phyloP scores from a whole-genome alignment of 176 grass and related monocot genomes.

The Areca catechu region DNA sequence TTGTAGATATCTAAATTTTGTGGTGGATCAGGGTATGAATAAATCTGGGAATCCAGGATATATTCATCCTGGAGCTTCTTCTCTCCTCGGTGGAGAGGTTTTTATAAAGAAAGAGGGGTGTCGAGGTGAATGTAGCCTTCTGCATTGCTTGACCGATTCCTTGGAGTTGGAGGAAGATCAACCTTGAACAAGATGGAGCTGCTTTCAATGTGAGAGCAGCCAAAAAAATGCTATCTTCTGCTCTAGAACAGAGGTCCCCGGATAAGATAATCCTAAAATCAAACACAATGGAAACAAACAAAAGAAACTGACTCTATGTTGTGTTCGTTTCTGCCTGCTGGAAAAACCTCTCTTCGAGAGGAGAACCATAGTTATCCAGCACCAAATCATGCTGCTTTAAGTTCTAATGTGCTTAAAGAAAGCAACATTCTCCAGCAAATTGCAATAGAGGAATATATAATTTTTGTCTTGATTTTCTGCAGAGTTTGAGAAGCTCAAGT shows the following conservation, averaged over 20 bases:
- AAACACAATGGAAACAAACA: not conserved
- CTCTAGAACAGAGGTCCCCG: not conserved
- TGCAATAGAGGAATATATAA: too few relatives aligned
- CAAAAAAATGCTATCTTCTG: not conserved
- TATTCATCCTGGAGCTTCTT: slow-evolving; percentile 1
- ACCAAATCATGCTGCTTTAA: too few relatives aligned
- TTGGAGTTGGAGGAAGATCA: not conserved
- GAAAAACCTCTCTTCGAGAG: too few relatives aligned
- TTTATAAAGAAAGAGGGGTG: not conserved
- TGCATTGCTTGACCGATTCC: not conserved
- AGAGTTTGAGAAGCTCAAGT: too few relatives aligned
- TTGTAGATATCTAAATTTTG: not conserved
- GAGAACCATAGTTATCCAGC: too few relatives aligned
- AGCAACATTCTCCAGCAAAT: too few relatives aligned
- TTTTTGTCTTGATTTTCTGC: too few relatives aligned
- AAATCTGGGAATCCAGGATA: not conserved
- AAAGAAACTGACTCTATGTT: not conserved
- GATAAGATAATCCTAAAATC: not conserved
- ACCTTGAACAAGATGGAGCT: slow-evolving; percentile 1
- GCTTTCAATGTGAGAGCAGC: not conserved
- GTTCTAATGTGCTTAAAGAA: too few relatives aligned
- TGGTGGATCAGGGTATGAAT: not conserved
- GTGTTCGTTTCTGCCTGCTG: not conserved
- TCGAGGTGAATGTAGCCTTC: not conserved
- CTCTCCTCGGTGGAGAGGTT: not conserved